These are phyloP conservation scores for Moricandia moricandioides DNA, from an alignment of 345 rosid genomes.

Conservation along the genomic window DNA sequence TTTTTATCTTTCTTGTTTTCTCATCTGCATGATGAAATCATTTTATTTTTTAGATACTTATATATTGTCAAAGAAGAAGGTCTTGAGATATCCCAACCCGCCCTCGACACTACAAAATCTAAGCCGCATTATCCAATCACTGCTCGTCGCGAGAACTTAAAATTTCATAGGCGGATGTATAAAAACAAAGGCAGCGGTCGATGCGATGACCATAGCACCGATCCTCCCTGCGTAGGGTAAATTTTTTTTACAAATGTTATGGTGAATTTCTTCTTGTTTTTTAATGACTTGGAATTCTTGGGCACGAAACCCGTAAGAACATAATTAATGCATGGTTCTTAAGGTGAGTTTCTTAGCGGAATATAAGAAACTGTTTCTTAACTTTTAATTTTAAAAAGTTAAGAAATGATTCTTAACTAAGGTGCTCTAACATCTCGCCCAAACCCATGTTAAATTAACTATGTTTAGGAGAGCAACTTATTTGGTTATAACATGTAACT, in stretches of 20 bases:
- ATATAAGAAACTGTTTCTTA: no score
- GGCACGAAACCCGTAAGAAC: no score
- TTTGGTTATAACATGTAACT: not conserved
- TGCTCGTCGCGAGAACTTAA: conserved; percentile 51
- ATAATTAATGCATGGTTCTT: no score
- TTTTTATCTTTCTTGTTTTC: not conserved
- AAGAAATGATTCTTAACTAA: no score
- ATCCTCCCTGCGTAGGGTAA: conserved; percentile 94
- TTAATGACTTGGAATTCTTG: no score
- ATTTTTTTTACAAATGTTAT: not conserved
- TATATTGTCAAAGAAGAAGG: conserved; percentile 69
- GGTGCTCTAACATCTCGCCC: no score
- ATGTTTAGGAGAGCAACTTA: no score
- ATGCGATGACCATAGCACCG: conserved; percentile 64
- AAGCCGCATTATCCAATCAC: conserved; percentile 76
- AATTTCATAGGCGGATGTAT: conserved; percentile 74
- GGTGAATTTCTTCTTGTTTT: not conserved
- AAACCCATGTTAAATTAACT: no score
- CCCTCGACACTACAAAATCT: conserved; percentile 78
- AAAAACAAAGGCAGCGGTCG: conserved; percentile 73
- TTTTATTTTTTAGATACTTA: conserved; percentile 48
- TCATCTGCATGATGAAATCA: not conserved
- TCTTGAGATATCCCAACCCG: conserved; percentile 91
- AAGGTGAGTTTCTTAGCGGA: no score
- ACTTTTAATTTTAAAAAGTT: no score